Percentiles rank a stretch among this genome's conserved stretches.
Conservation (phyloP, 1,284 basidiomycete species). For the Cryptococcus neoformans region DNA sequence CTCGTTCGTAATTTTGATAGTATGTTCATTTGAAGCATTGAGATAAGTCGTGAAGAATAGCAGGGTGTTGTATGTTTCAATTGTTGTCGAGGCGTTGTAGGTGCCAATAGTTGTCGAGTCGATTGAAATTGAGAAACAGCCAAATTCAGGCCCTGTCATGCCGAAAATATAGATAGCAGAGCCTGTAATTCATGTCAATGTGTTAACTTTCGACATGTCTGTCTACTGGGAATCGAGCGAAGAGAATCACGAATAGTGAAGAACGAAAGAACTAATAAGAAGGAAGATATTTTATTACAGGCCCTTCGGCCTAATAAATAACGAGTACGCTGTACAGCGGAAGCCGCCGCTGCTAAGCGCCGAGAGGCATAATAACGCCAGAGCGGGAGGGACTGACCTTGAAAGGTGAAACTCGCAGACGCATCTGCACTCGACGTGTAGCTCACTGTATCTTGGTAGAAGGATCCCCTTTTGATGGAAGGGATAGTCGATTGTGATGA, state of each 20-base stretch:
- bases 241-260: too few species aligned
- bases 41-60: constrained; percentile 24
- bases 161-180: constrained; percentile 34
- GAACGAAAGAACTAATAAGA: too few species aligned
- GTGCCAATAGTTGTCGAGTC: constrained; percentile 13
- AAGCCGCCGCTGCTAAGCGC: too few species aligned
- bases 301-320: too few species aligned
- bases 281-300: too few species aligned
- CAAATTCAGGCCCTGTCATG: constrained; percentile 30
- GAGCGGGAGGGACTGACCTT: constrained; percentile 15
- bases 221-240: too few species aligned
- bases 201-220: not conserved
- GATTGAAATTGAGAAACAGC: constrained; percentile 18
- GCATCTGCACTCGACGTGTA: constrained; percentile 25
- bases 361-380: too few species aligned
- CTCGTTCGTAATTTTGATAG: constrained; percentile 20
- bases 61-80: constrained; percentile 23
- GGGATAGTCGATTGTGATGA: constrained; percentile 7
- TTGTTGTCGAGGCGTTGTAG: constrained; percentile 24
- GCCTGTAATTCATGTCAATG: constrained; percentile 8
- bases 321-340: too few species aligned
- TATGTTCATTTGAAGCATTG: constrained; percentile 8
- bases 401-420: constrained; percentile 18
- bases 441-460: constrained; percentile 28
- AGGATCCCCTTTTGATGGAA: constrained; percentile 21